Base-by-base conservation (phyloP, 306 rosid genomes). In the Ochetophila trinervis region DNA sequence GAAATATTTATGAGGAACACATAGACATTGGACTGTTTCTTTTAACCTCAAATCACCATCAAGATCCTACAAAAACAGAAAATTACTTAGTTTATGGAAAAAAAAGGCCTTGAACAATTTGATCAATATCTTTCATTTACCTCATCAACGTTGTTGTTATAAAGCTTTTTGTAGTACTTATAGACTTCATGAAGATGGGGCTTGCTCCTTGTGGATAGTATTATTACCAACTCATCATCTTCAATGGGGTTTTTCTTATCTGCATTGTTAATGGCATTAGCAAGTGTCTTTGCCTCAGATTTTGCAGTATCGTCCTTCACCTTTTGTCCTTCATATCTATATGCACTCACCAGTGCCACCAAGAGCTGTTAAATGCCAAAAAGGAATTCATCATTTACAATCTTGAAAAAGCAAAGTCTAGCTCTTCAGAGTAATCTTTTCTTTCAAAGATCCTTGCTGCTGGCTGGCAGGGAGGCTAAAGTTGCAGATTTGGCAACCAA, bases 241-340 rank as follows among this genome's bases (percentile, higher is more conserved):
- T 86, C 90, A 9, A 55, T 49, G 51, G 76, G 80, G 21, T 79
- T 78, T 61, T 70, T 79, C 51, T 80, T 76, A 7, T 75, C 72
- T 54, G 61, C 78, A 66, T 82, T 75, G 74, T 84, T 83, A 10
- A 93, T 74, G 55, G 85, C 87, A 73, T 55, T 55, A 16, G 68
- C 79, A 66, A 93, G 78, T 20, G 50, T 58, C 63, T 84, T 66
- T 20, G 96, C 96, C 57, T 93, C 97, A 37, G 81, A 80, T 67
- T 87, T 84, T 40, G 94, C 99, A 27, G 24, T 42, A 14, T 83
- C 88, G 7, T 83, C 86, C 15, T 78, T 84, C 13, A 86, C 74
- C 74, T 78, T 87, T 65, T 82, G 0, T 47, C 99, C 99, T 77
- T 93, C 99, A n/a, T 93, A 93, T 71, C 99, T 84, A 62, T 93